phyloP scores from a whole-genome alignment of 345 rosid genomes.

The Turritis glabra region DNA sequence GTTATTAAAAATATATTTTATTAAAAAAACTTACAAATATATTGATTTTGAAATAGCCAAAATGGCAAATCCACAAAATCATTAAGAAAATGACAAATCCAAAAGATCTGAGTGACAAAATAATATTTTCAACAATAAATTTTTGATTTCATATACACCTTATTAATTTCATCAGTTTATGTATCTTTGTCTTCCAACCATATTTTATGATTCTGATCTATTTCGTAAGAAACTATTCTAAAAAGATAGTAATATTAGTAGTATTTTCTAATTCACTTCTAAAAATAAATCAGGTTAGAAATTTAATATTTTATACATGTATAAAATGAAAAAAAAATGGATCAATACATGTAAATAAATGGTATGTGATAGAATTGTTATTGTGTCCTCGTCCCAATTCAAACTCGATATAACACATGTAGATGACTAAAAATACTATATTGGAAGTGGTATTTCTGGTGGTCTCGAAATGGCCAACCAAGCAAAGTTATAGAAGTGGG shows the following conservation, averaged over 20 bases:
- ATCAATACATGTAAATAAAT: neutral
- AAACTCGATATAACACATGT: neutral
- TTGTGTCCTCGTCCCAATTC: neutral
- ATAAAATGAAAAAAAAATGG: neutral
- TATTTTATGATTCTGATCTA: neutral
- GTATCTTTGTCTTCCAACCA: conserved; percentile 21
- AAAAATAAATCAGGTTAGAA: neutral
- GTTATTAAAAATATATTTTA: too few relatives aligned
- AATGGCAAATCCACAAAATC: too few relatives aligned
- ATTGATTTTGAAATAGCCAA: too few relatives aligned
- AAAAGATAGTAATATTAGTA: neutral
- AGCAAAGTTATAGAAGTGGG: neutral
- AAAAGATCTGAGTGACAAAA: too few relatives aligned
- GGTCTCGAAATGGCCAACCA: neutral
- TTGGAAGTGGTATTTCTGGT: too few relatives aligned
- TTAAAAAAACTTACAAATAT: too few relatives aligned
- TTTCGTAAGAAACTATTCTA: neutral
- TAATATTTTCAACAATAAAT: too few relatives aligned
- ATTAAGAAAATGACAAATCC: too few relatives aligned
- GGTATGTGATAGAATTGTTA: neutral
- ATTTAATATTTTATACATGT: neutral
- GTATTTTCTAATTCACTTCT: neutral
- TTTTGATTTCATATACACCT: neutral
- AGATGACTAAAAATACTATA: neutral
- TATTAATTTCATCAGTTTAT: neutral